Base-by-base conservation (phyloP, 2,329 filamentous ascomycete genomes). In the Verticillium albo-atrum region DNA sequence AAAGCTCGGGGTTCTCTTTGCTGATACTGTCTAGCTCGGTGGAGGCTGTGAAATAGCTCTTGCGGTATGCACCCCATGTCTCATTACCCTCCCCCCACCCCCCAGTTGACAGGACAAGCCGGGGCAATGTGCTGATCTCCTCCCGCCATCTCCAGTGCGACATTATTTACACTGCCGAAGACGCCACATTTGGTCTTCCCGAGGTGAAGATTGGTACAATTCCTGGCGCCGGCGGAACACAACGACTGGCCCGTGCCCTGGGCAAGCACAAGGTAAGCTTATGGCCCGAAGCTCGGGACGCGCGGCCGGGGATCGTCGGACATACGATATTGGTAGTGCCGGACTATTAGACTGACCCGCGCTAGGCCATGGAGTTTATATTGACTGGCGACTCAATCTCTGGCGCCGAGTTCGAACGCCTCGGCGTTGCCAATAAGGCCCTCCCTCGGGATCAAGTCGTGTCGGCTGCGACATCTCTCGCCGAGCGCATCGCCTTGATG, bases 1-100 rank as follows among this genome's bases (percentile, higher is more conserved):
- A n/a, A n/a, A 12, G 20, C 4, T 20, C 10, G 10, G 7, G 6
- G 3, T 50, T 50, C 20, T 50, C 20, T 3, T 50, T 23, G 42
- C n/a, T 50, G 7, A 25, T 3, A 14, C 25, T n/a, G 34, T 55
- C 14, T 35, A 57, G 78, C 73, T 82, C 30, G 79, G 79, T 30
- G 79, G 80, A 15, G 80, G 80, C 5, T 82, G 80, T 57, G 80
- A 82, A 60, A 67, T 82, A 50, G 79, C 78, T 4, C 70, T 82
- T 30, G 75, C 76, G 65, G 77, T 79, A 61, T 54, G 56, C 63
- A 35, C 51, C 54, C 54, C 30, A 55, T 35, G 54, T 55, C 32
- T 55, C 17, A 25, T 9, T 6, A 17, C 14, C 1, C 9, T 6
- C 53, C 30, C 32, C n/a, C 28, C 17, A 23, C 17, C 9, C 30